Evolutionary conservation across 1,139 yeast species (phyloP), one percentile per base, ranked within the genome.

Genomic region (Chernovozyma aurita): DNA sequence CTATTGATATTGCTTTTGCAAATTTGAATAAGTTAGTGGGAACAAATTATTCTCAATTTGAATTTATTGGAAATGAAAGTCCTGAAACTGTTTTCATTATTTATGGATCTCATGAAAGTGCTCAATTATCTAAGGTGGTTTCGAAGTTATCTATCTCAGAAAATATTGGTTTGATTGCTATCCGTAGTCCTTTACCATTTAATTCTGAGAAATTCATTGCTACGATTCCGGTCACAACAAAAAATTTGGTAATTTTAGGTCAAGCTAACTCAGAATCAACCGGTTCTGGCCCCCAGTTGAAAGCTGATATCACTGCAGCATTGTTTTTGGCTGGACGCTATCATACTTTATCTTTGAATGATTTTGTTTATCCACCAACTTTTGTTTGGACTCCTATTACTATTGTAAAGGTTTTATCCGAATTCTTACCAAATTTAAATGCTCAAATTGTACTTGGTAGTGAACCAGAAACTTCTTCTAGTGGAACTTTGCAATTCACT

Each of bases 181-280:
- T 84, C 36, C 77, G 96, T 58, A 76, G 86, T 35, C 94, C 95
- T 40, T 65, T 83, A 38, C 92, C 95, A 37, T 84, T 88, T 56
- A 78, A 78, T 47, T 69, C 75, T 30, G 68, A 67, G 29, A 76
- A 76, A 46, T 85, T 88, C 55, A 65, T 75, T 35, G 55, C 66
- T 8, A 52, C 71, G 15, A 63, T 90, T 36, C 94, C 96, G 18
- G 42, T 61, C 3, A 58, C 84, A 4, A 61, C 81, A 25, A 71
- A 72, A 47, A 73, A 73, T 43, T 65, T 88, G 39, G 78, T 85
- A 36, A 82, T 86, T 18, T 66, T 87, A 45, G 79, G 80, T 32
- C 85, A 80, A 53, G 62, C 68, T 21, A 48, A 56, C 33, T 57
- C 60, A 38, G 61, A 63, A 28, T 55, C 51, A 21, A 55, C 61